Evolutionary conservation across 148 eudicot genomes (phyloP).

Genomic region (Amaranthus palmeri): DNA sequence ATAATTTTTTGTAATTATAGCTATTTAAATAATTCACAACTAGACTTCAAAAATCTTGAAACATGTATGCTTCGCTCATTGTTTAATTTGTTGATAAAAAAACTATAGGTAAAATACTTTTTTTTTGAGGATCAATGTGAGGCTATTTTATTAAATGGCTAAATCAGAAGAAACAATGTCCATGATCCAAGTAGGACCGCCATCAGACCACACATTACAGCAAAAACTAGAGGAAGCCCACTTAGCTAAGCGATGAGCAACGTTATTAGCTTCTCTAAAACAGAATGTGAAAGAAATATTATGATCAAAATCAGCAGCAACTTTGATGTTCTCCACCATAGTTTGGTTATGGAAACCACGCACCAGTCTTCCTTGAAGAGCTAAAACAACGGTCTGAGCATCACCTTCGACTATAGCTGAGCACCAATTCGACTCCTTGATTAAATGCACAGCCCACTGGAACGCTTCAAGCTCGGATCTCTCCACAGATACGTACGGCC

Average conservation of each 20-base stretch:
- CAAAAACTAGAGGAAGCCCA: no score
- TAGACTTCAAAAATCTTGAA: no score
- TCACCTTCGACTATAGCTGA: background rate
- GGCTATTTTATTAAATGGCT: no score
- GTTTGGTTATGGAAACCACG: background rate
- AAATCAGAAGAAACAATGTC: background rate
- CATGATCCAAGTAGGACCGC: no score
- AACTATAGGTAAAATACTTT: no score
- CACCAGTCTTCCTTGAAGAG: background rate
- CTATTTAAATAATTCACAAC: no score
- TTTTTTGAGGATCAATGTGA: no score
- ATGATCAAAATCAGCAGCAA: background rate
- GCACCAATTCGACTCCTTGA: background rate
- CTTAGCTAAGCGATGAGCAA: background rate
- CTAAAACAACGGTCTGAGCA: background rate
- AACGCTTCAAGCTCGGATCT: background rate
- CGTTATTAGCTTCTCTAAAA: background rate
- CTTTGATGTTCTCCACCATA: background rate
- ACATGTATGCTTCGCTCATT: no score
- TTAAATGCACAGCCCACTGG: background rate
- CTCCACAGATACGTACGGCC: background rate
- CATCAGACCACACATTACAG: no score
- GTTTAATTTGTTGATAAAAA: no score
- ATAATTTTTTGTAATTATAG: no score
- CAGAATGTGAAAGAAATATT: background rate